These are phyloP conservation scores for Pseudogymnoascus destructans DNA, from an alignment of 2,329 filamentous ascomycete genomes.

Conservation along the genomic window DNA sequence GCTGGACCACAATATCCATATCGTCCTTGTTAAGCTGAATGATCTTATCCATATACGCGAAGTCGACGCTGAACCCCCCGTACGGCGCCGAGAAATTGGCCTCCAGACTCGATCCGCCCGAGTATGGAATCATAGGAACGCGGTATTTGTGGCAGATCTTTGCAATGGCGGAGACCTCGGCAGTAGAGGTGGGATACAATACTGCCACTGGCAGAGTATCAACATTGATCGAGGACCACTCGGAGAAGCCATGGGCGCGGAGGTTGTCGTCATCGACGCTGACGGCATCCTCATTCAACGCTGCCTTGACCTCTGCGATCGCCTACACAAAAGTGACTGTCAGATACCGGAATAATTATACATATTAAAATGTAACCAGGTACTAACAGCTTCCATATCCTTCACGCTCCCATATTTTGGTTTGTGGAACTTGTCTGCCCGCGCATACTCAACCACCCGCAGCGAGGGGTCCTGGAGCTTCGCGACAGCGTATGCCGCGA, in stretches of 20 bases:
- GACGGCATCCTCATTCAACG: conserved; percentile 40
- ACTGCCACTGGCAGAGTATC: conserved; percentile 49
- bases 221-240: conserved; percentile 51
- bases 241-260: conserved; percentile 50
- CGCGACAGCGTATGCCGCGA: conserved; percentile 15
- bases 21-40: conserved; percentile 70
- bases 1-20: conserved; percentile 88
- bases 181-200: conserved; percentile 47
- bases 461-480: conserved; percentile 10
- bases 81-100: conserved; percentile 81
- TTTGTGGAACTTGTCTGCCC: conserved; percentile 19
- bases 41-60: conserved; percentile 74
- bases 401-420: conserved; percentile 34
- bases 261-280: conserved; percentile 51
- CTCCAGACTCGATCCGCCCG: conserved; percentile 74
- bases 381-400: conserved; percentile 38
- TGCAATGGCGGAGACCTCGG: conserved; percentile 45
- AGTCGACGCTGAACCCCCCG: conserved; percentile 82
- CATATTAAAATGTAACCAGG: neutral
- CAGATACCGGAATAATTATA: neutral
- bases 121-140: conserved; percentile 74
- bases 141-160: conserved; percentile 64
- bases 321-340: conserved; percentile 31
- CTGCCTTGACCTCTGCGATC: conserved; percentile 41
- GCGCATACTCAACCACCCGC: conserved; percentile 19